Conservation (phyloP, 306 rosid species). For the Lablab purpureus region DNA sequence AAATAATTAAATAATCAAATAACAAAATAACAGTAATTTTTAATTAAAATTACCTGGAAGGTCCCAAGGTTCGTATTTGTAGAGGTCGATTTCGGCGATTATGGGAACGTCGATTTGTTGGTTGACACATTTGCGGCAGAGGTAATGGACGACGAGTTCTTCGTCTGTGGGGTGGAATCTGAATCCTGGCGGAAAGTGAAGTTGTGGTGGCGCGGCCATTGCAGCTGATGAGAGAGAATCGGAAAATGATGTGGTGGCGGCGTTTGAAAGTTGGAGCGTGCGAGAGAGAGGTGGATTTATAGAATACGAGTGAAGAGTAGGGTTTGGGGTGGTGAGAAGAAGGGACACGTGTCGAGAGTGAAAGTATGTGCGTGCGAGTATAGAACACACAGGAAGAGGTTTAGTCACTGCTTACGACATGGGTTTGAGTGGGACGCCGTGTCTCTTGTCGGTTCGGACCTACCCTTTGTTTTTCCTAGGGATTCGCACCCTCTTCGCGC, state of each 20-base stretch:
- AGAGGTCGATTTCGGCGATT: slow-evolving; percentile 75
- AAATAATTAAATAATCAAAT: too few relatives aligned
- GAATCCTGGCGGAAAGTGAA: slow-evolving; percentile 74
- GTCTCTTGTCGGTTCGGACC: slow-evolving; percentile 51
- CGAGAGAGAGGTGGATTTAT: slow-evolving; percentile 53
- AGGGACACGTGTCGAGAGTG: slow-evolving; percentile 49
- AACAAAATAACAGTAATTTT: too few relatives aligned
- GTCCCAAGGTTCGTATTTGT: slow-evolving; percentile 74
- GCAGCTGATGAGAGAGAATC: background rate
- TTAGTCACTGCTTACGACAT: slow-evolving; percentile 71
- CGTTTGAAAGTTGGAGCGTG: slow-evolving; percentile 64
- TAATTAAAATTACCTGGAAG: slow-evolving; percentile 59
- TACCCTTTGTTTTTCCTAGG: background rate
- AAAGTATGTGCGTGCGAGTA: slow-evolving; percentile 53
- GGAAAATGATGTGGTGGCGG: slow-evolving; percentile 20
- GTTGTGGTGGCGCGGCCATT: slow-evolving; percentile 48
- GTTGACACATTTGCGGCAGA: slow-evolving; percentile 68
- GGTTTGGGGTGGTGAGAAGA: slow-evolving; percentile 20
- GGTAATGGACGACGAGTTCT: slow-evolving; percentile 78
- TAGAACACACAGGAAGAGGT: slow-evolving; percentile 41
- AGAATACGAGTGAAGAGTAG: slow-evolving; percentile 10
- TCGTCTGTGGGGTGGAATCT: slow-evolving; percentile 88
- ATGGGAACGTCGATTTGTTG: slow-evolving; percentile 64
- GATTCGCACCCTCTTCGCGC: too few relatives aligned
- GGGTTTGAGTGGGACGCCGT: slow-evolving; percentile 40